A percentile compares a stretch with the other conserved stretches of the same genome.
Conservation (phyloP, 331 rosid genomes). For the Stylosanthes scabra region DNA sequence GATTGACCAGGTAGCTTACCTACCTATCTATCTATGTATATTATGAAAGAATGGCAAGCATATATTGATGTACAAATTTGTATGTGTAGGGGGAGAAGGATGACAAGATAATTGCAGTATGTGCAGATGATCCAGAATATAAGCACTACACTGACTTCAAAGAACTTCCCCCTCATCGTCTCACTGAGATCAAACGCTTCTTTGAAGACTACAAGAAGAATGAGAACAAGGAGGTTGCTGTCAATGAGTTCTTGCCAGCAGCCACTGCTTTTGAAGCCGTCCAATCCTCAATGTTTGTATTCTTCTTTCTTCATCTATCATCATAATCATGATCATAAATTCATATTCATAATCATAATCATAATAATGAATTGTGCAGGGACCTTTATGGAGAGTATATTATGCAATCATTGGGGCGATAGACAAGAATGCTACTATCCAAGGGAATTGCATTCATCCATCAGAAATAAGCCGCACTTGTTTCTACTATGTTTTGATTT, state of each 20-base stretch:
- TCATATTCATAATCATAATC: slow-evolving; percentile 13
- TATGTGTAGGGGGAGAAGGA: slow-evolving; percentile 89
- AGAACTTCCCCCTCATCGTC: slow-evolving; percentile 97
- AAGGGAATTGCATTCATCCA: no score
- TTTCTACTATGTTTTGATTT: background rate
- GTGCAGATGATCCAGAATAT: slow-evolving; percentile 98
- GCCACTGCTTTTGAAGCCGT: slow-evolving; percentile 77
- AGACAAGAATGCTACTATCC: slow-evolving; percentile 38
- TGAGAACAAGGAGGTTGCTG: slow-evolving; percentile 99
- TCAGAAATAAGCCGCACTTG: slow-evolving; percentile 52
- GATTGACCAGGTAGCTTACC: slow-evolving; percentile 85
- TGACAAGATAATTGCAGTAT: slow-evolving; percentile 97
- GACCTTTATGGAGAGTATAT: slow-evolving; percentile 96
- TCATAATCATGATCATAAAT: slow-evolving; percentile 5
- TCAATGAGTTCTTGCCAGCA: slow-evolving; percentile 84
- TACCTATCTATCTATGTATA: background rate
- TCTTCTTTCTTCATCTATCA: slow-evolving; percentile 9
- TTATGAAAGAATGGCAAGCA: background rate
- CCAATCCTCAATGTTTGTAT: slow-evolving; percentile 88
- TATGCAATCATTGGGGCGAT: slow-evolving; percentile 85
- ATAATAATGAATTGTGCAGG: slow-evolving; percentile 58
- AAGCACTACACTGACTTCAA: slow-evolving; percentile 82
- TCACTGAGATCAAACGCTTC: slow-evolving; percentile 93
- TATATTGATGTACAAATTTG: slow-evolving; percentile 35
- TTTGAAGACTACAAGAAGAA: slow-evolving; percentile 99